Evolutionary conservation across 352 stramenopile genomes (phyloP).

Genomic region (Pythium chondricola): DNA sequence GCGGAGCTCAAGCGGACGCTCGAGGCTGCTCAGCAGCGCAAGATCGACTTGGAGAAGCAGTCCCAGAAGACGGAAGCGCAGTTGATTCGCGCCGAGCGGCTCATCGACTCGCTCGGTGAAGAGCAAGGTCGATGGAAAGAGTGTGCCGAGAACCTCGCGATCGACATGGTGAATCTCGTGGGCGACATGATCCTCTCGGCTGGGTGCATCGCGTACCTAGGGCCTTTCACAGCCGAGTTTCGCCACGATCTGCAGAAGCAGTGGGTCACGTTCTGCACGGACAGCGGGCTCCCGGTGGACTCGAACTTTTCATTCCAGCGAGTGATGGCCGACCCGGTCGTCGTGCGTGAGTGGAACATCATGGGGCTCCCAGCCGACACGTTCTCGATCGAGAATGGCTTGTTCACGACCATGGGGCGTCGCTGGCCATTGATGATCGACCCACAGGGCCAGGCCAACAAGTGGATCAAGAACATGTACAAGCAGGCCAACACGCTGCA

Average conservation of each 20-base stretch:
- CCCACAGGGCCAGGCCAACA: constrained; percentile 91
- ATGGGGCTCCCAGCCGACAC: constrained; percentile 89
- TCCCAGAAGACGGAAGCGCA: constrained; percentile 83
- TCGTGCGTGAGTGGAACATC: constrained; percentile 90
- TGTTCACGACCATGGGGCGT: constrained; percentile 87
- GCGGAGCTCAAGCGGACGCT: constrained; percentile 85
- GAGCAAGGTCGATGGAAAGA: constrained; percentile 90
- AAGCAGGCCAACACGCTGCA: constrained; percentile 67
- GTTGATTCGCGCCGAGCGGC: constrained; percentile 81
- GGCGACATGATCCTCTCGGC: constrained; percentile 91
- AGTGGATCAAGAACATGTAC: constrained; percentile 94
- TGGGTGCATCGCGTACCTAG: constrained; percentile 90
- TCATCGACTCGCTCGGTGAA: constrained; percentile 87
- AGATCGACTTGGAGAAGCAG: constrained; percentile 87
- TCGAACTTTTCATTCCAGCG: constrained; percentile 81
- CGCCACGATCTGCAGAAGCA: constrained; percentile 74
- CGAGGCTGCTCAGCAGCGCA: constrained; percentile 88
- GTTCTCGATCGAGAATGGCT: constrained; percentile 92
- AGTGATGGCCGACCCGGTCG: constrained; percentile 78
- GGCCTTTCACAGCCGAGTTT: constrained; percentile 87
- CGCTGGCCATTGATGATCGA: constrained; percentile 94
- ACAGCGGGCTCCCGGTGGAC: constrained; percentile 77
- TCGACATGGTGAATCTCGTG: constrained; percentile 89
- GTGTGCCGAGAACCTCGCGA: constrained; percentile 56
- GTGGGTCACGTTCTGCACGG: constrained; percentile 82